Conservation (phyloP, 805 yeast species). For the Candida saitoana region DNA sequence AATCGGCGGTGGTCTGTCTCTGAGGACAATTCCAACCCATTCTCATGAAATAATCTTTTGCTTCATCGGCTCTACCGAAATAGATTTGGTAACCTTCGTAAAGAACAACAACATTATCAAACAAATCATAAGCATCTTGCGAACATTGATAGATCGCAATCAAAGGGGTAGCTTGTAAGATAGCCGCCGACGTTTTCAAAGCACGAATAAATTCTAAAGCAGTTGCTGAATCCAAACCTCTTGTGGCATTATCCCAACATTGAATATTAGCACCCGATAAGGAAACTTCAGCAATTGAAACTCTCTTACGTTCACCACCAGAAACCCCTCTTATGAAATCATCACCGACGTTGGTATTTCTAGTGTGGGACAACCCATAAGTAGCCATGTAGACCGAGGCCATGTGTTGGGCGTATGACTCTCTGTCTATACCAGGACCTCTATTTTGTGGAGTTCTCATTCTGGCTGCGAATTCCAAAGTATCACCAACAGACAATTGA, state of each 20-base stretch:
- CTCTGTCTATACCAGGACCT: slow-evolving; percentile 33
- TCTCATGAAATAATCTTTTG: slow-evolving; percentile 47
- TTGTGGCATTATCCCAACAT: slow-evolving; percentile 71
- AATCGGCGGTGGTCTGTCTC: slow-evolving; percentile 68
- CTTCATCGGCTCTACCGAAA: slow-evolving; percentile 41
- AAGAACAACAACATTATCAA: slow-evolving; percentile 45
- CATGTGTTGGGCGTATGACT: slow-evolving; percentile 37
- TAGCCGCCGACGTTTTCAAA: slow-evolving; percentile 56
- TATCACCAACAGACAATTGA: slow-evolving; percentile 51
- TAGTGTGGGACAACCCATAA: slow-evolving; percentile 49
- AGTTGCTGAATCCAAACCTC: slow-evolving; percentile 83
- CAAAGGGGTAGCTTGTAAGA: slow-evolving; percentile 49
- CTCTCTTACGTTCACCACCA: slow-evolving; percentile 85
- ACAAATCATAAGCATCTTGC: slow-evolving; percentile 45
- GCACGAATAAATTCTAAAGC: slow-evolving; percentile 72
- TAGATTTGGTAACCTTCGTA: slow-evolving; percentile 47
- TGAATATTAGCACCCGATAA: slow-evolving; percentile 56
- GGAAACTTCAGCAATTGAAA: slow-evolving; percentile 74
- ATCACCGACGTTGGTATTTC: slow-evolving; percentile 58
- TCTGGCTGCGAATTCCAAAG: slow-evolving; percentile 51
- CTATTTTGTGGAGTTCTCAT: slow-evolving; percentile 43
- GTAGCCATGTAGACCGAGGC: slow-evolving; percentile 42
- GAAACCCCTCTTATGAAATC: slow-evolving; percentile 70
- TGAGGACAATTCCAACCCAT: slow-evolving; percentile 63
- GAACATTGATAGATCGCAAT: slow-evolving; percentile 57